Evolutionary conservation across 345 rosid species (phyloP).

Genomic region (thale cress (Arabidopsis thaliana)): DNA sequence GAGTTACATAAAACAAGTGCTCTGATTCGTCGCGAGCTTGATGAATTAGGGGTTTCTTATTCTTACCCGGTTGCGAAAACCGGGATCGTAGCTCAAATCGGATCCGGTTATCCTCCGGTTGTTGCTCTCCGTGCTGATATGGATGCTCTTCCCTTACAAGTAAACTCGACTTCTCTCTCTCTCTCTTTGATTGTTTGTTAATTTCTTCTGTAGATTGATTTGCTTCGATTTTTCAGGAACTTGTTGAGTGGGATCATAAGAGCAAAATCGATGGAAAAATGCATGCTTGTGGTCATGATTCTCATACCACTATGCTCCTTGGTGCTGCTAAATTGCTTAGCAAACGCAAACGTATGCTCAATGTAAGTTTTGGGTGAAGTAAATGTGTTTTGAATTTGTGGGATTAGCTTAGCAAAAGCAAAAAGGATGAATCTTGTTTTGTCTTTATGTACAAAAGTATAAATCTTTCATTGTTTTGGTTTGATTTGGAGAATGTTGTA

Average conservation of each 20-base stretch:
- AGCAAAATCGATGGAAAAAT: constrained; percentile 77
- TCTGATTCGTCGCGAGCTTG: constrained; percentile 69
- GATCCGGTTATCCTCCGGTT: constrained; percentile 70
- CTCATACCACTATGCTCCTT: constrained; percentile 84
- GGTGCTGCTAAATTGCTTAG: constrained; percentile 91
- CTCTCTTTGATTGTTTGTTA: background rate
- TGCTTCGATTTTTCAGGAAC: constrained; percentile 54
- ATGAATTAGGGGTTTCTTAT: constrained; percentile 59
- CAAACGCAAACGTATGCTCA: constrained; percentile 63
- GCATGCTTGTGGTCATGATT: constrained; percentile 94
- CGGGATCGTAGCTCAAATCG: constrained; percentile 74
- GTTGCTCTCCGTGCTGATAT: constrained; percentile 91
- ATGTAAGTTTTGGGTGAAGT: constrained; percentile 50
- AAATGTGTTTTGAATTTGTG: constrained; percentile 3
- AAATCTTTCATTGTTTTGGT: background rate
- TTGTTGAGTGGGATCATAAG: constrained; percentile 87
- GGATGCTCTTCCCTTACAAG: constrained; percentile 79
- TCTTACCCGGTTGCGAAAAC: constrained; percentile 71
- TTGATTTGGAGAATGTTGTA: constrained; percentile 8
- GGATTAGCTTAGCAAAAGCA: background rate
- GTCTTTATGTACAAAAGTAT: background rate
- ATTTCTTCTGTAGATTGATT: background rate
- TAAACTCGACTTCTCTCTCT: background rate
- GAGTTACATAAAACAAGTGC: constrained; percentile 78
- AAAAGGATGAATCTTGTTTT: constrained; percentile 4